Conservation (phyloP, 805 yeast genomes). For the Wickerhamiella cacticola region DNA sequence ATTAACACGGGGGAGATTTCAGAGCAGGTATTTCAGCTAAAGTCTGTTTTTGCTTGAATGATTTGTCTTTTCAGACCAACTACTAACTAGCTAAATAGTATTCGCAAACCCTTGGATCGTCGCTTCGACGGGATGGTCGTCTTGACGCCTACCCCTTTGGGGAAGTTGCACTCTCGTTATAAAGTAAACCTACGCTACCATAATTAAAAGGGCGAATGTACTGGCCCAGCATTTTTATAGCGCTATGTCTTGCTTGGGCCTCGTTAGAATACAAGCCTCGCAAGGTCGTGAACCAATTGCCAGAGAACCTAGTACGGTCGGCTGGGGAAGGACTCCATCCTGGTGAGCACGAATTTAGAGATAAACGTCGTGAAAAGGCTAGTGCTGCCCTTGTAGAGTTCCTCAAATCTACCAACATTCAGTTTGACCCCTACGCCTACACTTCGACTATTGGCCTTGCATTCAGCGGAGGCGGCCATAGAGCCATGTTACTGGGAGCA, state of each 20-base stretch:
- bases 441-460: slow-evolving; percentile 10
- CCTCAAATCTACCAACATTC: slow-evolving; percentile 4
- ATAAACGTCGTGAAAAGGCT: background rate
- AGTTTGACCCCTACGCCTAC: slow-evolving; percentile 8
- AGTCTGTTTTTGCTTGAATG: no score
- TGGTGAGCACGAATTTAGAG: slow-evolving; percentile 3
- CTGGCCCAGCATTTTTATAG: background rate
- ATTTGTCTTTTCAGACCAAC: no score
- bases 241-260: background rate
- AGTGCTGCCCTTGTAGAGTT: background rate
- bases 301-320: slow-evolving; percentile 1
- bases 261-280: background rate
- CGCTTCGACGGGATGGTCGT: no score
- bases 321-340: slow-evolving; percentile 10
- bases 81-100: no score
- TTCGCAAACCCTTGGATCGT: no score
- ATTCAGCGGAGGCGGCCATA: slow-evolving; percentile 53
- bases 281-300: background rate
- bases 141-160: background rate
- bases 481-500: slow-evolving; percentile 50
- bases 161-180: background rate
- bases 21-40: no score
- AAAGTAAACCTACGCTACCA: background rate
- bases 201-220: background rate
- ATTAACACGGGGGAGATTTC: no score